Conservation (phyloP, 2,329 filamentous ascomycete species). For the Cryoendolithus antarcticus region DNA sequence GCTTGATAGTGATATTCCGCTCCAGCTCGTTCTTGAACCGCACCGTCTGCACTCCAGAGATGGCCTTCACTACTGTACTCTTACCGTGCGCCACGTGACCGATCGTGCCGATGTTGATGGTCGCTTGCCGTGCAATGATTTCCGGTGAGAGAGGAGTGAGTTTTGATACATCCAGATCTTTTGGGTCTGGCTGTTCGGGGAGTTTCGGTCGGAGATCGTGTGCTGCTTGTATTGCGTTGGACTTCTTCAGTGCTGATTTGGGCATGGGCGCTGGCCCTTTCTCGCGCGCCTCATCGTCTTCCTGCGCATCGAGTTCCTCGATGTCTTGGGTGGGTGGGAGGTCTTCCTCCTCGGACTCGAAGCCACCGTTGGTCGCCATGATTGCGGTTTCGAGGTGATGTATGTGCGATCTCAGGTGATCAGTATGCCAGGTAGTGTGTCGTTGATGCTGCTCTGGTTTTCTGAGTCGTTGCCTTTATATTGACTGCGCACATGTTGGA, state of each 20-base stretch:
- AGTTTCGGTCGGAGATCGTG: constrained; percentile 51
- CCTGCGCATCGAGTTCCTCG: constrained; percentile 64
- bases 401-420: not conserved
- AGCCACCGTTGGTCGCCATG: constrained; percentile 46
- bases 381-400: constrained; percentile 22
- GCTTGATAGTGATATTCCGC: constrained; percentile 98
- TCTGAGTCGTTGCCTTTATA: too few species aligned
- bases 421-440: too few species aligned
- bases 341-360: constrained; percentile 37
- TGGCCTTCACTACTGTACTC: constrained; percentile 97
- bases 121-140: constrained; percentile 95
- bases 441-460: too few species aligned
- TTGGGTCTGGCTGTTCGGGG: constrained; percentile 86
- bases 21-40: constrained; percentile 99
- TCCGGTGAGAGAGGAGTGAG: constrained; percentile 83
- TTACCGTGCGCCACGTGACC: constrained; percentile 98
- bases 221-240: constrained; percentile 42
- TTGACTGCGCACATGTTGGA: too few species aligned
- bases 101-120: constrained; percentile 98
- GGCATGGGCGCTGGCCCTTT: constrained; percentile 46
- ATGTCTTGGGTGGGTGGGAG: constrained; percentile 48
- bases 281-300: constrained; percentile 48
- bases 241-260: constrained; percentile 82
- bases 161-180: constrained; percentile 68
- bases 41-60: constrained; percentile 96